Evolutionary conservation across 2,329 filamentous ascomycete species (phyloP), one percentile per base, ranked within the genome.

Genomic region (Nemania sp.): DNA sequence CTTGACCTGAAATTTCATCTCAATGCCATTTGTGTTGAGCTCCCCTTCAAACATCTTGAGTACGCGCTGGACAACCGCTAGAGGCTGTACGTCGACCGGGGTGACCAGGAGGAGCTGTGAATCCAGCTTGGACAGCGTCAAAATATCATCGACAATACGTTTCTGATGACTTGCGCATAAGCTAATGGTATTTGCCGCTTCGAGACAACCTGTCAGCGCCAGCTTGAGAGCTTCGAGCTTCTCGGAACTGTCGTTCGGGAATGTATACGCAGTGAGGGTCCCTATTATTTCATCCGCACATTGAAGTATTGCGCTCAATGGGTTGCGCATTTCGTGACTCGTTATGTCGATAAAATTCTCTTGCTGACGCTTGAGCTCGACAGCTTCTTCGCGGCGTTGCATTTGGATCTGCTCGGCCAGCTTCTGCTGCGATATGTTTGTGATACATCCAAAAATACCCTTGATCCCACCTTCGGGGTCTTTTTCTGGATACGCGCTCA

Each of bases 361-460:
- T 66, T 87, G 84, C 64, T 90, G 87, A 21, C 86, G 81, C 74
- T 95, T 95, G 62, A 92, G 81, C 72, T 94, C 89, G 2, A 93
- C 85, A 0, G 91, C 92, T 72, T 95, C 91, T 69, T 93, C 86
- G 69, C 90, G 89, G 59, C 90, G 87, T 46, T 87, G 83, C 68
- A 85, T 91, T 73, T 96, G 90, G 35, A 92, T 86, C 48, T 88
- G 87, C 74, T 96, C 91, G 1, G 91, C 91, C 81, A 88, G 89
- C 73, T 96, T 96, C 72, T 95, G 90, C 55, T 90, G 85, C 17
- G 89, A 92, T 65, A 96, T 96, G 70, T 96, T 91, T 0, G 91
- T 94, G 53, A 96, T 88, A 70, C 87, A 90, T 54, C 90, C 90
- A 67, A 93, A 92, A 2, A 92, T 88, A 63, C 87, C 86, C 76